Evolutionary conservation across 371 early-diverging fungal genomes (phyloP), one percentile per base, ranked within the genome.

Genomic region (Rhizopus microsporus): DNA sequence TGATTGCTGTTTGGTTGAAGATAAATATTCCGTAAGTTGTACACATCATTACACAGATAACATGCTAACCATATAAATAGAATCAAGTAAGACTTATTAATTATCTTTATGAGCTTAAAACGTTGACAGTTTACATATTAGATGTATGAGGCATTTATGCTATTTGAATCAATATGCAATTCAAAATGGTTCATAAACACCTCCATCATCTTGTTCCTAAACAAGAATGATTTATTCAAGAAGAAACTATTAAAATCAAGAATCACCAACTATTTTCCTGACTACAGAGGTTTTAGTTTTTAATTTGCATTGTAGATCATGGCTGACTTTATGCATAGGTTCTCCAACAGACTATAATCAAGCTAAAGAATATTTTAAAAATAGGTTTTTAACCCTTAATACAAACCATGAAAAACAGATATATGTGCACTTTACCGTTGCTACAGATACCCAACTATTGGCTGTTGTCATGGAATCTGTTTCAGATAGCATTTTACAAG

Each of bases 1-100:
- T 73, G 96, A 97, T 72, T 93, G 95, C 63, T 91, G 92, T 46
- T 80, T 97, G 37, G 87, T 93, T 4, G 98, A 97, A 75, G 98
- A 97, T 70, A 92, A 92, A 71, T 87, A 89, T 40, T 89, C 92
- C 68, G 92, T 88, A 91, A 64, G 90, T 35, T 30, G n/a, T 34
- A 42, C 10, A 16, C 7, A 17, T 30, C 34, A 13, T 13, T 84
- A 59, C 23, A 42, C 6, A 42, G 15, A 42, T 13, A 42, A 6
- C 42, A 42, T 15, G n/a, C 71, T 76, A 42, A 23, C 50, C 43
- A 30, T 15, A 23, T 34, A 16, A n/a, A 40, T 67, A 72, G 69
- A 70, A 74, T 62, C 74, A 74, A 54, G 73, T 70, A 69, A 44
- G 47, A 39, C 23, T 23, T 55, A 35, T 35, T 9, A 39, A 54